Evolutionary conservation across 768 basidiomycete species (phyloP).

Genomic region (Lactarius psammicola): DNA sequence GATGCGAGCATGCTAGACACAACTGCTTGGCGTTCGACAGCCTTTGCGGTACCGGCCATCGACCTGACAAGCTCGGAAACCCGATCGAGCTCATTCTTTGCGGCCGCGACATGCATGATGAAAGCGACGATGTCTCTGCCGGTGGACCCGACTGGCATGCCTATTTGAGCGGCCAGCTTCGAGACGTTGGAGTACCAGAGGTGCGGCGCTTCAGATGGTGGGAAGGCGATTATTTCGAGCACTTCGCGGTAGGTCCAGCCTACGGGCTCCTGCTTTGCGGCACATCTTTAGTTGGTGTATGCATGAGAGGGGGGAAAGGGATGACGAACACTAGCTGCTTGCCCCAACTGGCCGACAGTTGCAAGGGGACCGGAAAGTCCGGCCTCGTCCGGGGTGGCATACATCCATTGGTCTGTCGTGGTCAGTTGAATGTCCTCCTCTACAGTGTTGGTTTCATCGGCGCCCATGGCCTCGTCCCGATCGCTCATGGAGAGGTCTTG

Average conservation of each 20-base stretch:
- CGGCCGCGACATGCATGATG: neutral
- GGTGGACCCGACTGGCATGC: neutral
- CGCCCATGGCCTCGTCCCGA: neutral
- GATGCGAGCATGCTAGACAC: neutral
- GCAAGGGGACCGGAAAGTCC: neutral
- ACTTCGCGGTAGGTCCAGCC: conserved; percentile 21
- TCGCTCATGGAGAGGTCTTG: neutral
- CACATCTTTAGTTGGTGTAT: neutral
- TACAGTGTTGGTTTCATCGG: neutral
- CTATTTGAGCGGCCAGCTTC: neutral
- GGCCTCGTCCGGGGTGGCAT: neutral
- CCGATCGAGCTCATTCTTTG: conserved; percentile 6
- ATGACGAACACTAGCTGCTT: neutral
- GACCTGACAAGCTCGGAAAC: conserved; percentile 5
- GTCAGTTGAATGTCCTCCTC: neutral
- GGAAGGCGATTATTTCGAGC: neutral
- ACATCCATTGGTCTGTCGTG: neutral
- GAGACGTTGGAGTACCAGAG: conserved; percentile 1
- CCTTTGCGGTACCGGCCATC: neutral
- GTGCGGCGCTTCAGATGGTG: neutral
- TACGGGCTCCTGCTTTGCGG: neutral
- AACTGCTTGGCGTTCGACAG: conserved; percentile 4
- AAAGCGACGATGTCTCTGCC: neutral
- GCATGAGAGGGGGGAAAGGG: too few species aligned
- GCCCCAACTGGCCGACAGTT: neutral